A percentile compares a stretch with the other conserved stretches of the same genome.
phyloP scores from a whole-genome alignment of 2,329 filamentous ascomycete species.

The Diaporthe caulivora region DNA sequence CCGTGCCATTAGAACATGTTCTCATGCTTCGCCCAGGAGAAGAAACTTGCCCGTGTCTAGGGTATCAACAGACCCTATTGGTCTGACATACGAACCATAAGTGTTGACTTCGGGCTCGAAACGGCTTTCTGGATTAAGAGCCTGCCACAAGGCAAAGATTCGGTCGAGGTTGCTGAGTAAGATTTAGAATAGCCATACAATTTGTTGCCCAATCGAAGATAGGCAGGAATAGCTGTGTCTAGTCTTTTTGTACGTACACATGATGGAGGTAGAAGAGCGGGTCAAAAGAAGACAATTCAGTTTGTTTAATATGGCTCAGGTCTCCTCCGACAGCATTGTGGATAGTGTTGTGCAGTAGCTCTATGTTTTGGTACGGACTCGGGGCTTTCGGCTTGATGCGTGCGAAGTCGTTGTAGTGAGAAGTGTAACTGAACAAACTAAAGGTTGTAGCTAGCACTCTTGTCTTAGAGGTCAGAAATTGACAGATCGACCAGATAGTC shows the following conservation, averaged over 20 bases:
- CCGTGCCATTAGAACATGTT: no score
- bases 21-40: no score
- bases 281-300: not conserved
- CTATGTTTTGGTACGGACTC: not conserved
- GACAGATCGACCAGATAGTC: no score
- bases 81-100: not conserved
- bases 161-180: not conserved
- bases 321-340: not conserved
- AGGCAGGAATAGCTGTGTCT: no score
- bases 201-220: no score
- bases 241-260: no score
- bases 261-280: not conserved
- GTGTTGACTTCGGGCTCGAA: not conserved
- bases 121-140: not conserved
- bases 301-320: not conserved
- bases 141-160: not conserved
- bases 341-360: not conserved
- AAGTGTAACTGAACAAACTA: not conserved
- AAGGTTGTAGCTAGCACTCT: not conserved
- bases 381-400: not conserved
- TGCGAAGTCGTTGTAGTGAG: not conserved
- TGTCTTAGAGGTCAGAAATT: not conserved
- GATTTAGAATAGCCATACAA: no score
- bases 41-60: not conserved
- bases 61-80: not conserved